Evolutionary conservation across 1,284 basidiomycete species (phyloP).

Genomic region (Moniliella sp.): DNA sequence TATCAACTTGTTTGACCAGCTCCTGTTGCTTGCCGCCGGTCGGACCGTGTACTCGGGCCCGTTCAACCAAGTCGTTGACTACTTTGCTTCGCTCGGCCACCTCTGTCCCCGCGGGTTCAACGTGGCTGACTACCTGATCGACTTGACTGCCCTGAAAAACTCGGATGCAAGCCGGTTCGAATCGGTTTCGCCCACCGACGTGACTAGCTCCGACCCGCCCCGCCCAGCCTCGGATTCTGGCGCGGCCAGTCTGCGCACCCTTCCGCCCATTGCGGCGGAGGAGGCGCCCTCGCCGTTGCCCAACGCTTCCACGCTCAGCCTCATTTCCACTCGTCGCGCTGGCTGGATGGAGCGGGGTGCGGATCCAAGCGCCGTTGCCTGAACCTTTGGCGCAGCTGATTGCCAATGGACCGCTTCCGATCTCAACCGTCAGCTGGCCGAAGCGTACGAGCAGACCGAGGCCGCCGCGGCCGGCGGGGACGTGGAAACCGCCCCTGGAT

Average conservation of each 20-base stretch:
- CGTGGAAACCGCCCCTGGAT: constrained; percentile 3
- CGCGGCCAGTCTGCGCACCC: no score
- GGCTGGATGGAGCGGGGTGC: no score
- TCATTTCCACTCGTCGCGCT: no score
- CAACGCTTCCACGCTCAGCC: no score
- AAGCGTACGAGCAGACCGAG: background rate
- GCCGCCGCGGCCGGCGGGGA: constrained; percentile 4
- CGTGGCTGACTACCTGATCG: constrained; percentile 50
- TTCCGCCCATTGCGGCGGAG: no score
- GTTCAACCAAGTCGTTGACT: constrained; percentile 52
- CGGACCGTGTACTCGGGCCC: constrained; percentile 63
- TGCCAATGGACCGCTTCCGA: no score
- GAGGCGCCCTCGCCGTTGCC: no score
- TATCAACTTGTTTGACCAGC: constrained; percentile 75
- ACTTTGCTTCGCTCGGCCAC: constrained; percentile 57
- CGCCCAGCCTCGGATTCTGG: no score
- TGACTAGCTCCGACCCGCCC: no score
- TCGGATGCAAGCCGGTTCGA: background rate
- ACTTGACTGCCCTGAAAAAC: constrained; percentile 16
- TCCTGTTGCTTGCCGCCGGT: constrained; percentile 52
- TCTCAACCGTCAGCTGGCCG: no score
- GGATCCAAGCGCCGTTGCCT: no score
- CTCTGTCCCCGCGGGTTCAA: constrained; percentile 87
- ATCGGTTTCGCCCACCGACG: background rate
- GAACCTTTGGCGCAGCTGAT: no score